Base-by-base conservation (phyloP, 345 rosid species). In the Salix koriyanagi region DNA sequence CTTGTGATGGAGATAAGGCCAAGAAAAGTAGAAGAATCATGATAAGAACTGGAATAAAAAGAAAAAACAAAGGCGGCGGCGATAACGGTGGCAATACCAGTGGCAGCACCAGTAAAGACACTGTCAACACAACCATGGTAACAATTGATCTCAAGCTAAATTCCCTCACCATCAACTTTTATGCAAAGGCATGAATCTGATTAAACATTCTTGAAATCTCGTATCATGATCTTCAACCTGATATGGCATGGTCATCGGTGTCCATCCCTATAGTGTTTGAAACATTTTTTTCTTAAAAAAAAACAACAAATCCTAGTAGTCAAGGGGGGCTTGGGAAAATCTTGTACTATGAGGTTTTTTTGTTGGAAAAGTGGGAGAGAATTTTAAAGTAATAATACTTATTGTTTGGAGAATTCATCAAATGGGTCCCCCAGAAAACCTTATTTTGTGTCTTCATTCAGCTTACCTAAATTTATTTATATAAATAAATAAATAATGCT, bases 1-100 rank as follows among this genome's bases (percentile, higher is more conserved):
- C 64, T 58, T 25, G 25, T 6, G 80, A 65, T 10, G 76, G 58
- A 36, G 80, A 77, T 9, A 77, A 77, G 8, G 76, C 80, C 75
- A 77, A 37, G 80, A 65, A 65, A 72, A 77, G 13, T 58, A 77
- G 76, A 71, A 77, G 80, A 52, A 25, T 19, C 76, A 77, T 34
- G 30, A 77, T 71, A 2, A 77, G 65, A 71, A 77, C 80, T 1
- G 80, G 80, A 65, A 77, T n/a, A 39, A 77, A 72, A 39, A 77
- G 69, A 58, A 77, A 71, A 44, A 77, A 16, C 30, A 65, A 28
- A 21, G 80, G 80, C 67, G 80, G 80, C 25, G 80, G 75, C 16
- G 80, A 71, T 34, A 77, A 66, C 46, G 80, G 72, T 4, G 80
- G 80, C 76, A 77, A 52, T 15, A 77, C 80, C 76, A 77, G 71